phyloP scores from a whole-genome alignment of 129 eudicot species.

The Chrysanthemum makinoi region DNA sequence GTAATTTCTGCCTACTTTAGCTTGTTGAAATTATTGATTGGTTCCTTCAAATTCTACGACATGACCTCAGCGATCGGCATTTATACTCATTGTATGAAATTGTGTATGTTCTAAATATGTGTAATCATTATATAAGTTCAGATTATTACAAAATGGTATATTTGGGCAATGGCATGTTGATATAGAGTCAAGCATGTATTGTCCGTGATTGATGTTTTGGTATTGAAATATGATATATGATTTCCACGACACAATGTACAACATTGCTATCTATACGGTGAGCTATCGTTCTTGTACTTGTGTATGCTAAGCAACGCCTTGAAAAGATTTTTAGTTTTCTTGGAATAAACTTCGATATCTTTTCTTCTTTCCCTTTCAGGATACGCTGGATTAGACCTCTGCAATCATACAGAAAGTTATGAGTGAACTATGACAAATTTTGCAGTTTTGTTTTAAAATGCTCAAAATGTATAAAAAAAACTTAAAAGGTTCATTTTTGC shows the following conservation, averaged over 20 bases:
- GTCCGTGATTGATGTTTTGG: too few relatives aligned
- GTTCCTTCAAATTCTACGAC: not conserved
- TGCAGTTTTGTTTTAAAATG: not conserved
- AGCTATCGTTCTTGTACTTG: slow-evolving; percentile 45
- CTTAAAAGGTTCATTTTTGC: slow-evolving; percentile 12
- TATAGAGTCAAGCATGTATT: too few relatives aligned
- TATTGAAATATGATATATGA: too few relatives aligned
- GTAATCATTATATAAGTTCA: too few relatives aligned
- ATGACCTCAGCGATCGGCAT: not conserved
- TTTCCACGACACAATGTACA: not conserved
- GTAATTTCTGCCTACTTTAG: not conserved
- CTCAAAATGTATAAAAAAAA: not conserved
- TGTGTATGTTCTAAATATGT: too few relatives aligned
- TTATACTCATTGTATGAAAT: not conserved
- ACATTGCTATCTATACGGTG: slow-evolving; percentile 27
- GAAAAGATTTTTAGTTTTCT: slow-evolving; percentile 60
- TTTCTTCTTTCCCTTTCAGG: slow-evolving; percentile 47
- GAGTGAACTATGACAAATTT: slow-evolving; percentile 6
- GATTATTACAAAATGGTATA: too few relatives aligned
- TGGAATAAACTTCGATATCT: slow-evolving; percentile 54
- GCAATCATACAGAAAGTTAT: slow-evolving; percentile 12
- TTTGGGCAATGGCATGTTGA: too few relatives aligned
- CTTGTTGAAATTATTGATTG: not conserved
- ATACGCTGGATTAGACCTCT: slow-evolving; percentile 46
- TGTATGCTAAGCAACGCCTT: slow-evolving; percentile 59